Percentiles rank a stretch among this genome's conserved stretches.
Evolutionary conservation across 768 basidiomycete genomes (phyloP).

Genomic region (Mycena alexandri): DNA sequence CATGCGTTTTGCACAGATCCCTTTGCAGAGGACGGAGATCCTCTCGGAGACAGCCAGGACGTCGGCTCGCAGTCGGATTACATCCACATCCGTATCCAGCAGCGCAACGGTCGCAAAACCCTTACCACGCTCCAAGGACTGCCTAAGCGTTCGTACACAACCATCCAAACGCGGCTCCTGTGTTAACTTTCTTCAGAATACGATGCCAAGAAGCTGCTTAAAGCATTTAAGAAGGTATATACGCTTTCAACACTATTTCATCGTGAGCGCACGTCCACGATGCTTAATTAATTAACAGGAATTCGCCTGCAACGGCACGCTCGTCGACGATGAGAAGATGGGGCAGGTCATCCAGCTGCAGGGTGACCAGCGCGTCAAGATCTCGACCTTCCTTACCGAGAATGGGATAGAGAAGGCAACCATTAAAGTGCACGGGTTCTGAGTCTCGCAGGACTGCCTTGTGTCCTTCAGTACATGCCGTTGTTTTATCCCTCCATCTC

Average conservation of each 20-base stretch:
- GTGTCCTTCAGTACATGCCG: slow-evolving; percentile 11
- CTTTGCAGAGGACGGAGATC: slow-evolving; percentile 95
- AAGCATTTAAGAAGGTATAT: slow-evolving; percentile 96
- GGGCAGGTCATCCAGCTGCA: slow-evolving; percentile 99
- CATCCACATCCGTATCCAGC: slow-evolving; percentile 98
- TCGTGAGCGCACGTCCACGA: slow-evolving; percentile 8
- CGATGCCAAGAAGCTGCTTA: slow-evolving; percentile 97
- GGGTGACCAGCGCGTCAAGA: slow-evolving; percentile 96
- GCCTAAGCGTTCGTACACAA: slow-evolving; percentile 75
- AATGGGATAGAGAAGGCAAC: slow-evolving; percentile 82
- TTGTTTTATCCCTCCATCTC: slow-evolving; percentile 36
- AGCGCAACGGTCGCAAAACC: slow-evolving; percentile 99
- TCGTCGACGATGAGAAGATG: slow-evolving; percentile 95
- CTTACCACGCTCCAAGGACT: slow-evolving; percentile 97
- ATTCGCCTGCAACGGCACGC: slow-evolving; percentile 98
- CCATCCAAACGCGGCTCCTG: slow-evolving; percentile 28
- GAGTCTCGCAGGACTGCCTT: slow-evolving; percentile 41
- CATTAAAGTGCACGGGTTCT: slow-evolving; percentile 94
- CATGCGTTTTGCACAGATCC: slow-evolving; percentile 70
- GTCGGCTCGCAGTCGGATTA: slow-evolving; percentile 87
- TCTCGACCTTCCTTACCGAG: slow-evolving; percentile 86
- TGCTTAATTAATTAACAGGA: slow-evolving; percentile 63
- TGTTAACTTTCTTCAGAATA: slow-evolving; percentile 70
- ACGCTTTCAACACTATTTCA: slow-evolving; percentile 3
- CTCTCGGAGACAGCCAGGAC: slow-evolving; percentile 78